These are phyloP conservation scores for Verbena officinalis DNA, from an alignment of 257 asterid genomes.

Conservation along the genomic window DNA sequence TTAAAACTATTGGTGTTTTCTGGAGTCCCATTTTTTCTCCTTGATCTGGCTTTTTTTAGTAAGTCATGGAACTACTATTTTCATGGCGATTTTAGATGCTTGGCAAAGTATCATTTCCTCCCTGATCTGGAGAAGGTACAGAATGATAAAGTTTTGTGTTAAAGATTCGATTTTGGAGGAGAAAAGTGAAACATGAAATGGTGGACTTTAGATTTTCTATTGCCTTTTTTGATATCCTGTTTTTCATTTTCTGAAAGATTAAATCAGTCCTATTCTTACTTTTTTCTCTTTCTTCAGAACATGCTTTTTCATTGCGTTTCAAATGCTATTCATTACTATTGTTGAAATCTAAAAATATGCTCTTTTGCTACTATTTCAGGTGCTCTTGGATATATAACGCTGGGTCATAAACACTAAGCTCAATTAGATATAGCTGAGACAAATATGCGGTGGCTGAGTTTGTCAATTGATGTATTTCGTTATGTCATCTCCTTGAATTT, in stretches of 20 bases:
- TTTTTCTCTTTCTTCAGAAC: neutral
- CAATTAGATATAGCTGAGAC: slow-evolving; percentile 27
- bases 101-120: neutral
- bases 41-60: neutral
- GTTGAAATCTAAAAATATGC: slow-evolving; percentile 15
- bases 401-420: neutral
- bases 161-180: slow-evolving; percentile 23
- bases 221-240: neutral
- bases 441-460: slow-evolving; percentile 68
- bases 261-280: neutral
- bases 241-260: neutral
- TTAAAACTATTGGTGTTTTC: neutral
- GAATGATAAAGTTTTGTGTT: slow-evolving; percentile 6
- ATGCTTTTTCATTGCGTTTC: neutral
- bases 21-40: slow-evolving; percentile 5
- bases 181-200: slow-evolving; percentile 23
- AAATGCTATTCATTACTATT: neutral
- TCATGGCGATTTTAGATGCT: slow-evolving; percentile 16
- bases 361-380: slow-evolving; percentile 42
- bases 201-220: slow-evolving; percentile 1
- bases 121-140: slow-evolving; percentile 25
- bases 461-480: slow-evolving; percentile 58
- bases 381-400: slow-evolving; percentile 15
- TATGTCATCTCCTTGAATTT: slow-evolving; percentile 65
- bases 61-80: neutral